Percentiles rank a stretch among this genome's conserved stretches.
Conservation (phyloP, 192 early-diverging fungal species). For the Endogone sp. region DNA sequence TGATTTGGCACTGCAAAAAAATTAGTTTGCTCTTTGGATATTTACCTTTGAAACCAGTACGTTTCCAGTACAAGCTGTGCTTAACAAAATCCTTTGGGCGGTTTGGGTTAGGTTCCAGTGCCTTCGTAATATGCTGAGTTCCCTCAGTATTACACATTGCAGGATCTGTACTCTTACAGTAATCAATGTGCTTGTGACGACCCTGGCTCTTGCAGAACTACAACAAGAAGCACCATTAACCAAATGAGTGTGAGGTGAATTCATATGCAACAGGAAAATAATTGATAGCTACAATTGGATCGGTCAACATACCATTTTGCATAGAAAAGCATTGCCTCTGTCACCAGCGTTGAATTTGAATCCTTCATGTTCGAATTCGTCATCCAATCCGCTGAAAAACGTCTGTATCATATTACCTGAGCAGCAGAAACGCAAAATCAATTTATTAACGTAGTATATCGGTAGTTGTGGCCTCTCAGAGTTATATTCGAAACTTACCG, state of each 20-base stretch:
- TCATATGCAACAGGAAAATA: too few species aligned
- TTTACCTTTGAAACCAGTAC: constrained; percentile 15
- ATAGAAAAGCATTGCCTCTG: constrained; percentile 12
- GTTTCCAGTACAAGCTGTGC: constrained; percentile 13
- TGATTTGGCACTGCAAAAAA: background rate
- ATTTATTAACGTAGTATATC: background rate
- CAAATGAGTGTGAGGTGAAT: too few species aligned
- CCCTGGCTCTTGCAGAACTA: constrained; percentile 6
- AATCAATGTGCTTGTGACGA: constrained; percentile 18
- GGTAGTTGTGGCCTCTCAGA: background rate
- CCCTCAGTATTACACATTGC: background rate
- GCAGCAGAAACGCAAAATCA: background rate
- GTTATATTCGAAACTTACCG: background rate
- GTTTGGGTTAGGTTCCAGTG: background rate
- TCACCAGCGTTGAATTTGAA: constrained; percentile 10
- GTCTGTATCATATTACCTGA: background rate
- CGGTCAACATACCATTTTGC: constrained; percentile 4
- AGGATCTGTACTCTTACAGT: constrained; percentile 2
- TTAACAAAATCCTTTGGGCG: constrained; percentile 11
- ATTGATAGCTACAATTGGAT: background rate
- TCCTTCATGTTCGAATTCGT: background rate
- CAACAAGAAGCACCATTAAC: background rate
- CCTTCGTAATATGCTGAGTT: background rate
- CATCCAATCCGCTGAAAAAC: background rate
- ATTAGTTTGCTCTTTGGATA: background rate